Evolutionary conservation across 208 protist species (phyloP).

Genomic region (Acanthamoeba sp.): DNA sequence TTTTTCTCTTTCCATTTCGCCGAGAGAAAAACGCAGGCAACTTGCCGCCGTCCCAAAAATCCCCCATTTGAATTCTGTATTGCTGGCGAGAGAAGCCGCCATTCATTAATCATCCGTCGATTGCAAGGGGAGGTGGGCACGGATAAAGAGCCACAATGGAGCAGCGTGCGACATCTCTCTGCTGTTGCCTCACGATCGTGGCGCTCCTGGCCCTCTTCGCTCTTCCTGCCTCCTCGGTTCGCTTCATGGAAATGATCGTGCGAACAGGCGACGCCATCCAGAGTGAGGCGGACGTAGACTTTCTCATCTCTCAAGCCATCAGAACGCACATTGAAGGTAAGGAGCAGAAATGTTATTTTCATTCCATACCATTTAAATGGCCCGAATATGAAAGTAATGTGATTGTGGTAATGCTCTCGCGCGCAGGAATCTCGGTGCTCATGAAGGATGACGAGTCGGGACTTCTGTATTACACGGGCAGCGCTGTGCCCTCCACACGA

Average conservation of each 20-base stretch:
- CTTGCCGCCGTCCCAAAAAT: too few relatives aligned
- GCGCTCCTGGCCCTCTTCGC: background rate
- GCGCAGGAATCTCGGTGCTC: background rate
- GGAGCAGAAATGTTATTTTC: background rate
- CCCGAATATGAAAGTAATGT: background rate
- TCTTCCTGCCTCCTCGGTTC: background rate
- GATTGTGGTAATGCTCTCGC: background rate
- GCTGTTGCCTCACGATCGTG: background rate
- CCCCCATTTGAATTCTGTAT: too few relatives aligned
- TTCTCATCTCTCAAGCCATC: background rate
- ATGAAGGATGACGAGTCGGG: slow-evolving; percentile 39
- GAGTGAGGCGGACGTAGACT: background rate
- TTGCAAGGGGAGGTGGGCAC: too few relatives aligned
- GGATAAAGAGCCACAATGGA: background rate
- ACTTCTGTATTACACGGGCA: background rate
- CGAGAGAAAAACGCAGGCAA: too few relatives aligned
- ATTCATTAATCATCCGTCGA: too few relatives aligned
- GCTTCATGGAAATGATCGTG: slow-evolving; percentile 38
- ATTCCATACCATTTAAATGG: background rate
- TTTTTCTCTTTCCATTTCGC: too few relatives aligned
- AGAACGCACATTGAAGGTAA: slow-evolving; percentile 21
- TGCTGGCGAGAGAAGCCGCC: too few relatives aligned
- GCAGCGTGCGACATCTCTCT: background rate
- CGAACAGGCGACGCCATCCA: slow-evolving; percentile 33
- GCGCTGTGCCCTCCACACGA: slow-evolving; percentile 20